Evolutionary conservation across 192 early-diverging fungal genomes (phyloP).

Genomic region (Backusella morwellensis): DNA sequence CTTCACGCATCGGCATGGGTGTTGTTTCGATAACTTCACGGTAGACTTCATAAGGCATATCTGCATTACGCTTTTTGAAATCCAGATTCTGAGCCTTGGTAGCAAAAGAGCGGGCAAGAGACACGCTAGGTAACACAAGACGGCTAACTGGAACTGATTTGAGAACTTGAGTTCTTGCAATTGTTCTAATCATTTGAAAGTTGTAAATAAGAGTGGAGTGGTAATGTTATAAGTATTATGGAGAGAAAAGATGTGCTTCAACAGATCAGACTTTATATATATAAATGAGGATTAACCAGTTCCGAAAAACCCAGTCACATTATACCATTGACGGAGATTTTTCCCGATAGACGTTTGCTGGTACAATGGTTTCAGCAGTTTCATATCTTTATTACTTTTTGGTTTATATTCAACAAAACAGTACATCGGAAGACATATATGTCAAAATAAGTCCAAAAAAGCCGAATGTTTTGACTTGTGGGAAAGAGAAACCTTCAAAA

Average conservation of each 20-base stretch:
- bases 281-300: background rate
- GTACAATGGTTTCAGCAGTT: background rate
- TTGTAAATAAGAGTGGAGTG: background rate
- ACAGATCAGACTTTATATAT: background rate
- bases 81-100: background rate
- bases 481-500: background rate
- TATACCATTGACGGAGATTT: background rate
- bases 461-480: background rate
- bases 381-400: background rate
- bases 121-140: background rate
- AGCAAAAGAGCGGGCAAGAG: background rate
- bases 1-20: conserved; percentile 58
- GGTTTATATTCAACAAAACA: background rate
- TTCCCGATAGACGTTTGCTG: background rate
- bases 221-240: background rate
- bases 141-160: background rate
- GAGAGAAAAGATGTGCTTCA: background rate
- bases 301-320: background rate
- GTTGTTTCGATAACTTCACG: conserved; percentile 28
- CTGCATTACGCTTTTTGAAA: background rate
- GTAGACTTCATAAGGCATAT: conserved; percentile 26
- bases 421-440: background rate
- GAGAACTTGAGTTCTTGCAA: background rate
- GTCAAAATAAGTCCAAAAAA: background rate
- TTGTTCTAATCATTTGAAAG: background rate